Evolutionary conservation across 2,329 filamentous ascomycete species (phyloP).

Genomic region (Aspergillus sp.): DNA sequence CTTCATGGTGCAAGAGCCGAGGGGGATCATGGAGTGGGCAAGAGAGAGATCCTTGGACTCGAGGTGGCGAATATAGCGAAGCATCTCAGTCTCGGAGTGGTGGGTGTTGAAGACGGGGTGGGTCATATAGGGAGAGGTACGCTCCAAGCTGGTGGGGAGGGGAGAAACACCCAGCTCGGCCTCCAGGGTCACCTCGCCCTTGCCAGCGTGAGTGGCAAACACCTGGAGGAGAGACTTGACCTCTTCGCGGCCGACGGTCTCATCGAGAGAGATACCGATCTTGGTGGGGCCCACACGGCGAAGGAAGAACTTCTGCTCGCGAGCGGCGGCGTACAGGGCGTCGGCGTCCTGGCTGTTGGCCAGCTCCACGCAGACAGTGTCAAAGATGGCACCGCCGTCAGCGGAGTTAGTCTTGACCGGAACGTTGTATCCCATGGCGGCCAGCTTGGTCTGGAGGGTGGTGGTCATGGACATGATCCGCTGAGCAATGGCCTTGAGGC

Average conservation of each 20-base stretch:
- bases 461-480: constrained; percentile 69
- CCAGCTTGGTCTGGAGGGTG: constrained; percentile 64
- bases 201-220: constrained; percentile 48
- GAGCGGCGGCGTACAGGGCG: constrained; percentile 52
- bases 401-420: constrained; percentile 56
- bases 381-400: constrained; percentile 65
- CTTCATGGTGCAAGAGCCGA: constrained; percentile 98
- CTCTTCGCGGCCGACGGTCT: constrained; percentile 61
- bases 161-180: constrained; percentile 39
- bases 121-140: constrained; percentile 73
- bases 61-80: constrained; percentile 89
- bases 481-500: constrained; percentile 79
- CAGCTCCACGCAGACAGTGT: constrained; percentile 71
- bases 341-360: constrained; percentile 50
- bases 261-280: constrained; percentile 75
- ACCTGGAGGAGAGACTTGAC: constrained; percentile 57
- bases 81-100: constrained; percentile 90
- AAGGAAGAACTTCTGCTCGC: constrained; percentile 58
- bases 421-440: constrained; percentile 62
- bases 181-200: constrained; percentile 30
- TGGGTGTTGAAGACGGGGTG: constrained; percentile 94
- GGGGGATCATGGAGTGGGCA: constrained; percentile 94
- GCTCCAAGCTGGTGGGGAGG: constrained; percentile 56
- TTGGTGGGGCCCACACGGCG: constrained; percentile 59
- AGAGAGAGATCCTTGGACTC: constrained; percentile 93